Conservation (phyloP, 2,329 filamentous ascomycete species). For the Calcarisporium arbuscula region DNA sequence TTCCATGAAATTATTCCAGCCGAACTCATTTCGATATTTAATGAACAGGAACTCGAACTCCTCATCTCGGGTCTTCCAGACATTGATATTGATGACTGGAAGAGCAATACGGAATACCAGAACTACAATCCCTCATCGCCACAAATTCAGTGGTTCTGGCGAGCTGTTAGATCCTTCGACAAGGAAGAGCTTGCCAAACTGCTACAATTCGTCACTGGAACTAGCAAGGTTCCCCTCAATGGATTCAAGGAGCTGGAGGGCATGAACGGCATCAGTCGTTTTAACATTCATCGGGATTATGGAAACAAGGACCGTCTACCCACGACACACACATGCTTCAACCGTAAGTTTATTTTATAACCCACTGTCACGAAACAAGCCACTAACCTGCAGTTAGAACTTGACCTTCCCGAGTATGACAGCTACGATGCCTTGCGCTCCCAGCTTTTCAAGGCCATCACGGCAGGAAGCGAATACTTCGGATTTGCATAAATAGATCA, state of each 20-base stretch:
- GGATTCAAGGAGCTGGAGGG: slow-evolving; percentile 98
- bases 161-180: slow-evolving; percentile 92
- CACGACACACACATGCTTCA: slow-evolving; percentile 97
- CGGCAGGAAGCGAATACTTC: slow-evolving; percentile 95
- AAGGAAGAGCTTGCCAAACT: slow-evolving; percentile 98
- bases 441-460: slow-evolving; percentile 91
- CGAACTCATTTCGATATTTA: slow-evolving; percentile 93
- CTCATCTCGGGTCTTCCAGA: slow-evolving; percentile 95
- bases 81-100: slow-evolving; percentile 98
- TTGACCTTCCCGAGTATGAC: slow-evolving; percentile 97
- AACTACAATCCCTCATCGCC: slow-evolving; percentile 92
- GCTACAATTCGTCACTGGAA: slow-evolving; percentile 96
- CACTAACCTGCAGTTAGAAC: slow-evolving; percentile 56
- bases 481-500: slow-evolving; percentile 70
- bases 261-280: slow-evolving; percentile 96
- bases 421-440: slow-evolving; percentile 85
- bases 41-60: slow-evolving; percentile 93
- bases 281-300: slow-evolving; percentile 98
- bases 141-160: slow-evolving; percentile 99
- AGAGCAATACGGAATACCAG: slow-evolving; percentile 97
- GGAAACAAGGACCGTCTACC: slow-evolving; percentile 93
- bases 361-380: slow-evolving; percentile 14
- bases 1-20: slow-evolving; percentile 98
- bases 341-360: slow-evolving; percentile 62
- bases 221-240: slow-evolving; percentile 95